Percentiles rank a stretch among this genome's conserved stretches.
Conservation (phyloP, 2,329 filamentous ascomycete species). For the Pyrenophora graminea region DNA sequence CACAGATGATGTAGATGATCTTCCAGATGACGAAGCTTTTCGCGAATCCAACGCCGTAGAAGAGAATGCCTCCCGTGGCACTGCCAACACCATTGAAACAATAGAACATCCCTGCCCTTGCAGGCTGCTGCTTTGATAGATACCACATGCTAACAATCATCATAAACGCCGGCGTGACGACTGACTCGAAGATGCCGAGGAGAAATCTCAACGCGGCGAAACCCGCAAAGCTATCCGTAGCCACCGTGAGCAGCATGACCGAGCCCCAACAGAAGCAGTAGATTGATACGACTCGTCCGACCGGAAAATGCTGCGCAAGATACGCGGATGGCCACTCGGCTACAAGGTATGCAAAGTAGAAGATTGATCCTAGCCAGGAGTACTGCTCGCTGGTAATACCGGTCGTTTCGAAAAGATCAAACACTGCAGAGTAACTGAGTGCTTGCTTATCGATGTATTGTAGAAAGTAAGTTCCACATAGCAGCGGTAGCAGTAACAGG, state of each 20-base stretch:
- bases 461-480: constrained; percentile 56
- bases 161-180: constrained; percentile 26
- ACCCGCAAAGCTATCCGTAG: constrained; percentile 25
- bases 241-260: constrained; percentile 26
- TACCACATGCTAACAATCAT: constrained; percentile 18
- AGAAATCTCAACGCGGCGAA: constrained; percentile 26
- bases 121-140: constrained; percentile 20
- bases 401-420: constrained; percentile 58
- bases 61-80: constrained; percentile 39
- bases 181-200: constrained; percentile 28
- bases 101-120: constrained; percentile 30
- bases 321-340: constrained; percentile 27
- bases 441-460: constrained; percentile 64
- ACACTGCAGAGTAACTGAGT: constrained; percentile 59
- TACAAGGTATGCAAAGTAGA: constrained; percentile 54
- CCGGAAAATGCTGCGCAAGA: constrained; percentile 40
- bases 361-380: constrained; percentile 60
- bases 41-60: constrained; percentile 50
- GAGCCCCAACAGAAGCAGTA: constrained; percentile 24
- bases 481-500: constrained; percentile 56
- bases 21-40: constrained; percentile 51
- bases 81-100: constrained; percentile 27
- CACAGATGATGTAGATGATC: constrained; percentile 52
- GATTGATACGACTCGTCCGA: constrained; percentile 38
- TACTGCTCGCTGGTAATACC: constrained; percentile 55